Conservation (phyloP, 169 alveolate species). For the Plasmodium billcollinsi region DNA sequence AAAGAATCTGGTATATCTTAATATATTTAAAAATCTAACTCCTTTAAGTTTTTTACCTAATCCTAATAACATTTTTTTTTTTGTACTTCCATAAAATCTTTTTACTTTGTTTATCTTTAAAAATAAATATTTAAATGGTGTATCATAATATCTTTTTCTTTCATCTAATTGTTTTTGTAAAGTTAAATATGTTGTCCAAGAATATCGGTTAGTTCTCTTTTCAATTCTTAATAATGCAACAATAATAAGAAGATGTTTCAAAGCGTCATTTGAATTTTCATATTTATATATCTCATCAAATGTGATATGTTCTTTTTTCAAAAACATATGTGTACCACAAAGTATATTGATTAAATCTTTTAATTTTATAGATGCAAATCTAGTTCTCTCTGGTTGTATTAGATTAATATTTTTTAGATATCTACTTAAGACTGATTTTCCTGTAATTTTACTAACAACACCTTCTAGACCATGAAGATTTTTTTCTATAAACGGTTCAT, state of each 20-base stretch:
- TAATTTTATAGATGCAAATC: slow-evolving; percentile 27
- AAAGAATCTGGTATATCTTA: slow-evolving; percentile 30
- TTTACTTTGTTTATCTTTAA: slow-evolving; percentile 26
- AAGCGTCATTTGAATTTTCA: slow-evolving; percentile 8
- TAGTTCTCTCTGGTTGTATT: slow-evolving; percentile 18
- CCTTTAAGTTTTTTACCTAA: slow-evolving; percentile 20
- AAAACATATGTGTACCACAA: slow-evolving; percentile 67
- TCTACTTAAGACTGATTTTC: slow-evolving; percentile 5
- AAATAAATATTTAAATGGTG: slow-evolving; percentile 61
- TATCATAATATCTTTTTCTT: slow-evolving; percentile 43
- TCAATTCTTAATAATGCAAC: slow-evolving; percentile 57
- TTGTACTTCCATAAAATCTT: slow-evolving; percentile 6
- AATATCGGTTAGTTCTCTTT: slow-evolving; percentile 24
- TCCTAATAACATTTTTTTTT: slow-evolving; percentile 3
- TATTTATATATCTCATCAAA: slow-evolving; percentile 27
- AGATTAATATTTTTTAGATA: slow-evolving; percentile 1
- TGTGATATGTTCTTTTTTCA: slow-evolving; percentile 53
- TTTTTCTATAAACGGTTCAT: slow-evolving; percentile 22
- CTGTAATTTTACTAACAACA: slow-evolving; percentile 14
- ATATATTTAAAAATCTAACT: slow-evolving; percentile 16
- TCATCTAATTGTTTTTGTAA: slow-evolving; percentile 57
- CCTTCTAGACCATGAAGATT: slow-evolving; percentile 43
- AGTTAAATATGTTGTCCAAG: slow-evolving; percentile 64
- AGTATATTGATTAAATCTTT: slow-evolving; percentile 51
- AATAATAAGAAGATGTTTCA: slow-evolving; percentile 38